Conservation (phyloP, 192 early-diverging fungal species). For the Entomortierella chlamydospora region DNA sequence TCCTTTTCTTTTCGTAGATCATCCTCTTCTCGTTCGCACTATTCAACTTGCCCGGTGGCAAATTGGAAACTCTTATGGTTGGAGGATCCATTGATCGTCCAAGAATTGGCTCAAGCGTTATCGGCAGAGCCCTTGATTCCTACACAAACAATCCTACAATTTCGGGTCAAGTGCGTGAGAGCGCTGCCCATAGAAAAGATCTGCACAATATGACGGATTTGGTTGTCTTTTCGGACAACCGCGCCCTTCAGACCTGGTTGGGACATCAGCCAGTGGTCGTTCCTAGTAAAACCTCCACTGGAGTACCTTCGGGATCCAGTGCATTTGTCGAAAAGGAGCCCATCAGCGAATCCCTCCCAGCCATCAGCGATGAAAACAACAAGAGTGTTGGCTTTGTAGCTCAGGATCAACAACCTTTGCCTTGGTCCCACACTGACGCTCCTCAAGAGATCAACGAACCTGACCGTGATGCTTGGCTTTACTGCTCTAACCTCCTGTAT, state of each 20-base stretch:
- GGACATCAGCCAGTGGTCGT: conserved; percentile 39
- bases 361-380: conserved; percentile 5
- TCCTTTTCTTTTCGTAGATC: conserved; percentile 61
- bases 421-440: conserved; percentile 9
- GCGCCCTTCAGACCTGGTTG: conserved; percentile 48
- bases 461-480: conserved; percentile 41
- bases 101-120: conserved; percentile 49
- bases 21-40: conserved; percentile 87
- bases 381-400: conserved; percentile 55
- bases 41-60: conserved; percentile 74
- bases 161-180: conserved; percentile 39
- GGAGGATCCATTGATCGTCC: conserved; percentile 56
- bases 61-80: conserved; percentile 58
- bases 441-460: conserved; percentile 30
- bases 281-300: not conserved
- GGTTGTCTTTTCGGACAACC: conserved; percentile 49
- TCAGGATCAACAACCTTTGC: conserved; percentile 15
- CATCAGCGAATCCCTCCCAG: not conserved
- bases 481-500: conserved; percentile 43
- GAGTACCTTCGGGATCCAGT: not conserved
- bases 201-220: conserved; percentile 52
- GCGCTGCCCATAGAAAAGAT: conserved; percentile 13
- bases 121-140: conserved; percentile 45
- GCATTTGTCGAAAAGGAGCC: conserved; percentile 13
- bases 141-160: conserved; percentile 52